Base-by-base conservation (phyloP, 2,329 filamentous ascomycete genomes). In the Paraphoma chrysanthemicola region DNA sequence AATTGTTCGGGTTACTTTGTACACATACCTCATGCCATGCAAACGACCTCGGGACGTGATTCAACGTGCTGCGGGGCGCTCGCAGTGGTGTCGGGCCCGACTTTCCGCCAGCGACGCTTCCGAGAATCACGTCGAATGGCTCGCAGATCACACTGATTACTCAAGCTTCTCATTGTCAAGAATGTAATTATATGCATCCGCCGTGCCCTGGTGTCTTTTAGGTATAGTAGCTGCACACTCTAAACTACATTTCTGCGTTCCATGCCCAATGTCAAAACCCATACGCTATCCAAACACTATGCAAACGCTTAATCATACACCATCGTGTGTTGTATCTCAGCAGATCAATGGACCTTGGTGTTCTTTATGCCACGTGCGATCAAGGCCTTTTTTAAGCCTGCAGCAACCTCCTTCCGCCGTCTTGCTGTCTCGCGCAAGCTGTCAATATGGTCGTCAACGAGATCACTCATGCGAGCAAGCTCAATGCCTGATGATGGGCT, bases 361-460 rank as follows among this genome's bases (percentile, higher is more conserved):
- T 54, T 61, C 62, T 64, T 75, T 1, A 74, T 63, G 0, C 74
- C 74, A 41, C 72, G 67, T 43, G 70, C 63, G 53, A 74, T 55
- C 4, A 81, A 64, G 41, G 66, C 73, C 31, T 70, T 70, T 61
- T 71, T 75, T 53, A 83, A 54, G 17, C 68, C 73, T n/a, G 62
- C 66, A 14, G 78, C 67, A 23, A 82, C 76, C 42, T 70, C 68
- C 62, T 65, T 76, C 66, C 80, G 70, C 63, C 73, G 69, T 57
- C 62, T 67, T 46, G 63, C 67, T 36, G 62, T 75, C 56, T 69
- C 70, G 50, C 74, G 65, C 53, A 78, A 74, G n/a, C 54, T 65
- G 53, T 73, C 69, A 5, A 82, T 69, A 44, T 78, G 76, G 38
- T 73, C 68, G 28, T 75, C 77, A 2, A 82, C 76, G 57, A 79